Percentiles rank a stretch among this genome's conserved stretches.
phyloP scores from a whole-genome alignment of 2,329 filamentous ascomycete genomes.

The Malbranchea zuffiana region DNA sequence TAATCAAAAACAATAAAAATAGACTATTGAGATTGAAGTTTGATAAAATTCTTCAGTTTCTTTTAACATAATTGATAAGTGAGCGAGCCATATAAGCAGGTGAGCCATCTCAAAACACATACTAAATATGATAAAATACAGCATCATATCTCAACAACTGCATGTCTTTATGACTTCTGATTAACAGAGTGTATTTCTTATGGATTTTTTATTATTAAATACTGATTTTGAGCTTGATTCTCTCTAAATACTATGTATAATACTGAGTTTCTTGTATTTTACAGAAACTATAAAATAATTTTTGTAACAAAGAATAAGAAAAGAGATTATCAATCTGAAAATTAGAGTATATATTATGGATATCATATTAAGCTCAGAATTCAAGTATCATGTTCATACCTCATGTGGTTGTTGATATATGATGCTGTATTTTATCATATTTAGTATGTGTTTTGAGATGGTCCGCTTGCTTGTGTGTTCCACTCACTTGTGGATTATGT shows the following conservation, averaged over 20 bases:
- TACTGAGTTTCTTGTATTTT: too few relatives aligned
- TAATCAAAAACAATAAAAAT: neutral
- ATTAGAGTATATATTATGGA: neutral
- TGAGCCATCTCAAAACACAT: neutral
- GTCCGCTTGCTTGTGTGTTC: neutral
- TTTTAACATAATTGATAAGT: conserved; percentile 2
- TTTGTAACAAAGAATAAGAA: too few relatives aligned
- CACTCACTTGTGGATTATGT: neutral
- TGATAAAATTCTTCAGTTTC: neutral
- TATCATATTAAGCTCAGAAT: conserved; percentile 1
- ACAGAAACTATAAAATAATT: too few relatives aligned
- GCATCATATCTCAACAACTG: too few relatives aligned
- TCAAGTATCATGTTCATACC: too few relatives aligned
- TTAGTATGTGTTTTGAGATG: conserved; percentile 1
- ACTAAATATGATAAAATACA: too few relatives aligned
- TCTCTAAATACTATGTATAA: too few relatives aligned
- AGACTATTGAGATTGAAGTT: neutral
- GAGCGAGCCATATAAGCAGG: conserved; percentile 1
- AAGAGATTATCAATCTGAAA: neutral
- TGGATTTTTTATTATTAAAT: neutral
- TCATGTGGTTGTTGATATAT: neutral
- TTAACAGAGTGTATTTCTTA: too few relatives aligned
- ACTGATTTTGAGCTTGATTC: neutral
- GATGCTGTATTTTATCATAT: neutral
- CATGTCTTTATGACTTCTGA: too few relatives aligned